These are phyloP conservation scores for Heterobasidion annosum DNA, from an alignment of 1,284 basidiomycete species.

Conservation along the genomic window DNA sequence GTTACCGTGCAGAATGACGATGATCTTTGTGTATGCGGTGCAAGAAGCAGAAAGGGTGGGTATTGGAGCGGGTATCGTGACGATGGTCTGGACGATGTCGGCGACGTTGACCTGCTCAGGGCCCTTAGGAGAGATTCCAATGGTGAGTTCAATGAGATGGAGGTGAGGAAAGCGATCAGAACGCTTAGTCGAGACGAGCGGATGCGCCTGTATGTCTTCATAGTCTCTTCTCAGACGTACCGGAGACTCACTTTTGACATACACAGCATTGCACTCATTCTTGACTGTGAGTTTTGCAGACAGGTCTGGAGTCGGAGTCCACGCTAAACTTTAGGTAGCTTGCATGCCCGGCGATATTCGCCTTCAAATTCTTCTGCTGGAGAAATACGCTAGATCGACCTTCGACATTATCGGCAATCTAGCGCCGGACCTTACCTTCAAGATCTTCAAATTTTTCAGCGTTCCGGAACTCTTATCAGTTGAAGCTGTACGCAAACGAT, in stretches of 20 bases:
- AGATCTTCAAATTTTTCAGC: constrained; percentile 56
- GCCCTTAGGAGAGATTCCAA: constrained; percentile 42
- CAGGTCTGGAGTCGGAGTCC: constrained; percentile 2
- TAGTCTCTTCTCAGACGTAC: background rate
- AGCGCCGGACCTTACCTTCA: constrained; percentile 55
- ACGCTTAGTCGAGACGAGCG: constrained; percentile 56
- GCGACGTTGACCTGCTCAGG: constrained; percentile 32
- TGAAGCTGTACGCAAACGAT: constrained; percentile 33
- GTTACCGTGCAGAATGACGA: constrained; percentile 19
- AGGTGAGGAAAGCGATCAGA: constrained; percentile 55
- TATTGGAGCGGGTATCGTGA: constrained; percentile 60
- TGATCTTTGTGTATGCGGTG: constrained; percentile 51
- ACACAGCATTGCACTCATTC: constrained; percentile 27
- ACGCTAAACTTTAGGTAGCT: constrained; percentile 24
- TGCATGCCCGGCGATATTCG: constrained; percentile 72
- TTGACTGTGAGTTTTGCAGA: constrained; percentile 32
- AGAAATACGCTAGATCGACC: constrained; percentile 73
- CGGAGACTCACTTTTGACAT: background rate
- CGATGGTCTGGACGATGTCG: constrained; percentile 26
- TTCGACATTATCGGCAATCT: constrained; percentile 76
- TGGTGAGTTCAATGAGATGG: constrained; percentile 57
- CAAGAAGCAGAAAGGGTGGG: constrained; percentile 37
- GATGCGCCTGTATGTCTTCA: constrained; percentile 55
- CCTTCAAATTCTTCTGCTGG: constrained; percentile 68
- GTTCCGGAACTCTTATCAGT: constrained; percentile 58